Percentiles rank a stretch among this genome's conserved stretches.
Conservation (phyloP, 106 monocot species). For the Cymbidium sinense region DNA sequence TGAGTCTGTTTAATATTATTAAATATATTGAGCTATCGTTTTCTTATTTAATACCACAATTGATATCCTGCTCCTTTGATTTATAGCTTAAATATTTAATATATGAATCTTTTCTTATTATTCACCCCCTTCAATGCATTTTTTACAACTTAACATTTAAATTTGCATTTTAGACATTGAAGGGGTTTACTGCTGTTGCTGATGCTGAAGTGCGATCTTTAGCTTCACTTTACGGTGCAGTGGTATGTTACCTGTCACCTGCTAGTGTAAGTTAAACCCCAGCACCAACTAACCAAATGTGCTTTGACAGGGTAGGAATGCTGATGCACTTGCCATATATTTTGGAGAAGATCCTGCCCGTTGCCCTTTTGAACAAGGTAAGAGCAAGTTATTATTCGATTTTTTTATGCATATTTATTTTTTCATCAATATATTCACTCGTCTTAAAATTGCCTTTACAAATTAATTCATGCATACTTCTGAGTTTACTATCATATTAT, state of each 20-base stretch:
- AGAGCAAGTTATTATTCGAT: neutral
- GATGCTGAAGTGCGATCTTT: slow-evolving; percentile 59
- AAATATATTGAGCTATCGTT: neutral
- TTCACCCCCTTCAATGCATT: neutral
- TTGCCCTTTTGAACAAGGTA: slow-evolving; percentile 71
- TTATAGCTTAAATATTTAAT: neutral
- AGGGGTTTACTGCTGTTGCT: slow-evolving; percentile 55
- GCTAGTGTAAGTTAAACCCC: neutral
- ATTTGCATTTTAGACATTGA: slow-evolving; percentile 48
- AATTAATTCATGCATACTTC: neutral
- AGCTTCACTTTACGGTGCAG: slow-evolving; percentile 50
- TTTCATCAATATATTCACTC: neutral
- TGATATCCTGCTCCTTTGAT: neutral
- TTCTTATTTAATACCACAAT: neutral
- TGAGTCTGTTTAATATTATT: neutral
- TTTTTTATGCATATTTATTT: neutral
- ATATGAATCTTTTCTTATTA: neutral
- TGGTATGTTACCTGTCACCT: slow-evolving; percentile 37
- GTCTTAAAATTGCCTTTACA: neutral
- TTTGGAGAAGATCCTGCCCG: slow-evolving; percentile 57
- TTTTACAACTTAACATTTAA: neutral
- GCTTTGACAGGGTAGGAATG: slow-evolving; percentile 51
- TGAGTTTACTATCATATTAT: too few relatives aligned
- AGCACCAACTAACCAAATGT: neutral
- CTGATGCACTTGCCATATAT: slow-evolving; percentile 51